A percentile compares a stretch with the other conserved stretches of the same genome.
Conservation (phyloP, 2,329 filamentous ascomycete genomes). For the Lachnellula arida region DNA sequence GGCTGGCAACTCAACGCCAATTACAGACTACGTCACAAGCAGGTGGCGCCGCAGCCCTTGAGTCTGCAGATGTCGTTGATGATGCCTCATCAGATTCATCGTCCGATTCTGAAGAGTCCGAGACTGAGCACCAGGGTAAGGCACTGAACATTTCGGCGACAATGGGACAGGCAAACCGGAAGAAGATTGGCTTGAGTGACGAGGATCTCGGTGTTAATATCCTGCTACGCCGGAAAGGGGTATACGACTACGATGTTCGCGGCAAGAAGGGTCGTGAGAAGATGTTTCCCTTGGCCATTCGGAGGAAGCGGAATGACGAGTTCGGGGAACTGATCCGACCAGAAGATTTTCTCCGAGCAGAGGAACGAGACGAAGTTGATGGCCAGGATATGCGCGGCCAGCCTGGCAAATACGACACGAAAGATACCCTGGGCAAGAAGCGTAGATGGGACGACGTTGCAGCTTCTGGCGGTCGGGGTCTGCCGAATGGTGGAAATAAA, state of each 20-base stretch:
- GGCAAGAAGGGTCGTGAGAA: slow-evolving; percentile 89
- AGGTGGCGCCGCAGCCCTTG: slow-evolving; percentile 61
- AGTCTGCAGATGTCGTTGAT: slow-evolving; percentile 70
- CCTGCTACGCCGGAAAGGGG: slow-evolving; percentile 77
- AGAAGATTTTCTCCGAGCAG: slow-evolving; percentile 88
- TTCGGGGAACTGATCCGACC: slow-evolving; percentile 92
- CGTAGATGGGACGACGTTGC: slow-evolving; percentile 82
- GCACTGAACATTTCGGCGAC: slow-evolving; percentile 84
- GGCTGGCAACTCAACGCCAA: slow-evolving; percentile 82
- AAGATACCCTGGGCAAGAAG: slow-evolving; percentile 79
- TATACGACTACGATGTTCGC: slow-evolving; percentile 90
- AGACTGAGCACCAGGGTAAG: slow-evolving; percentile 85
- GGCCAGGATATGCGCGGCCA: slow-evolving; percentile 56
- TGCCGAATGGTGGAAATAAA: slow-evolving; percentile 50
- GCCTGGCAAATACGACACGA: slow-evolving; percentile 42
- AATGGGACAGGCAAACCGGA: slow-evolving; percentile 75
- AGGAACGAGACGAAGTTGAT: slow-evolving; percentile 78
- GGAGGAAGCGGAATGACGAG: slow-evolving; percentile 76
- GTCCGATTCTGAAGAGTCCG: slow-evolving; percentile 81
- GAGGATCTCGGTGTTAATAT: slow-evolving; percentile 91
- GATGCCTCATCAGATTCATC: slow-evolving; percentile 84
- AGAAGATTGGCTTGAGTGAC: slow-evolving; percentile 81
- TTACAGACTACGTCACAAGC: slow-evolving; percentile 75
- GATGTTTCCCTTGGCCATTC: slow-evolving; percentile 82
- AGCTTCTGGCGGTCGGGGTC: slow-evolving; percentile 35